Evolutionary conservation across 2,329 filamentous ascomycete genomes (phyloP), one percentile per base, ranked within the genome.

Genomic region (Epichloe sylvatica): DNA sequence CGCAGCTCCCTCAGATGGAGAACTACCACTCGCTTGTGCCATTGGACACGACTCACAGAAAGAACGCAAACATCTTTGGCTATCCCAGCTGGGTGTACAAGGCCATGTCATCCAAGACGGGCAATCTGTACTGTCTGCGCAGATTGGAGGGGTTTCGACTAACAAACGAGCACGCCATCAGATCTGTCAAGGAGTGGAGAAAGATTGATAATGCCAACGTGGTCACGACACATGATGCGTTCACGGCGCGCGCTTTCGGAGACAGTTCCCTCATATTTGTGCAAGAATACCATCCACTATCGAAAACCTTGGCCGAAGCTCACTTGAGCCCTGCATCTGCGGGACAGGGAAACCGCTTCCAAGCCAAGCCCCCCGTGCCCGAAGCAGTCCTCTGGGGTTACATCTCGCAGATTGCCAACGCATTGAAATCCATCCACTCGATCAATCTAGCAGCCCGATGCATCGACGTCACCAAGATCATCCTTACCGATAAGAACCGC

Each of bases 41-140:
- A 4, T 71, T 98, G 41, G 90, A 97, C 64, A 86, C 83, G 8
- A 84, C 77, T 46, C 81, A 87, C 53, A 80, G 89, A 56, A 90
- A 88, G 64, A 88, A 83, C 56, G 78, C 82, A 4, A 76, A 79
- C 12, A 79, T 85, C 15, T 96, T 96, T 66, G 88, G 89, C 30
- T 94, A 88, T 60, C 80, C 84, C 5, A 95, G 84, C 58, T 97
- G 90, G 88, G 80, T 95, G 0, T 98, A 96, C 71, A 97, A 97
- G 69, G 91, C 90, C 8, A 82, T 84, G 23, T 94, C 88, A 6
- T 83, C 78, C 64, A 92, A 92, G 62, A 91, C 91, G 58, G 92
- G 90, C 11, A 83, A 86, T 55, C 80, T 83, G n/a, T 97, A 94
- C 66, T 88, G 84, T 51, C 71, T 98, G 44, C 79, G 92, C 54